Evolutionary conservation across 2,329 filamentous ascomycete genomes (phyloP), one percentile per base, ranked within the genome.

Genomic region (Cladophialophora psammophila): DNA sequence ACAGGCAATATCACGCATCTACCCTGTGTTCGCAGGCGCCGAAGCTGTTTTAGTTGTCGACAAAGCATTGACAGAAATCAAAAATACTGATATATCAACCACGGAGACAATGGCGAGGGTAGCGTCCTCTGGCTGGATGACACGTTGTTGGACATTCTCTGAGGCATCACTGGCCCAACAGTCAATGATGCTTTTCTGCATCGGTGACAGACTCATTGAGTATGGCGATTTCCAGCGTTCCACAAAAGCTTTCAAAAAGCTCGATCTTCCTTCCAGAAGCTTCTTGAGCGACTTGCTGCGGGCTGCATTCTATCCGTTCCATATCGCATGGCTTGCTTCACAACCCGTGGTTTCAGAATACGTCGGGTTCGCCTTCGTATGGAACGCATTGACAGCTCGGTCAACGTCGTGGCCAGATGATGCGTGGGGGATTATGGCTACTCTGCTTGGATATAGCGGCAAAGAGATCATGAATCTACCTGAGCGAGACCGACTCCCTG

Each of bases 61-160:
- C 26, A 26, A 26, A 26, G 26, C 26, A 26, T 26, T 26, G 26
- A 26, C 26, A 26, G 26, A 26, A 26, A 26, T 26, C 26, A 26
- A 54, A 20, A 32, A 52, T 26, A 35, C 34, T 7, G 36, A 53
- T n/a, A 60, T 60, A 35, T 26, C 58, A 9, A 60, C 42, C 58
- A 60, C 40, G 10, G 58, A 60, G 48, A 10, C 35, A 6, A 45
- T 60, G 36, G 58, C 58, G 52, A 60, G 36, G 40, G 58, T 60
- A 13, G 58, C 58, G 13, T 60, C 58, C 38, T 60, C 58, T 18
- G 38, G 42, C 20, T 60, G 58, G 58, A 60, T 60, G 58, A 60
- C 58, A 15, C 58, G 58, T 54, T 45, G 58, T 52, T 60, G 58
- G 58, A 60, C 58, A 7, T 60, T 60, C 38, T 20, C 34, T 31